Base-by-base conservation (phyloP, 352 stramenopile species). In the Poterioochromonas sp. region DNA sequence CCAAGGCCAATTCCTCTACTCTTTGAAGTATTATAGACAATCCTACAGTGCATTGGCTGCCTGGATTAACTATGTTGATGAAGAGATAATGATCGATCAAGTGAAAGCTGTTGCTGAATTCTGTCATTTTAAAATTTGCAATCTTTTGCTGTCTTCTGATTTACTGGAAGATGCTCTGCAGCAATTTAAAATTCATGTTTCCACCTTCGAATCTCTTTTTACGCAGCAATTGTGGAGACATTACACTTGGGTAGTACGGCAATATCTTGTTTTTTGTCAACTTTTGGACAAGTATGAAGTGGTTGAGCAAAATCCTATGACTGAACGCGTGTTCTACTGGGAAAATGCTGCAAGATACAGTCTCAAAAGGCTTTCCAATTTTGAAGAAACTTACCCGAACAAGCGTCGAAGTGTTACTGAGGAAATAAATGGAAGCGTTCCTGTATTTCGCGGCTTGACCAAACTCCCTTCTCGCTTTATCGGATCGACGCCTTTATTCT, bases 1-100 rank as follows among this genome's bases (percentile, higher is more conserved):
- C 29, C 35, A 51, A 40, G n/a, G 11, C n/a, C 35, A 74, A 37
- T 26, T 51, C 0, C 3, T 26, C 1, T 37, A 54, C 11, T 32
- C 40, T 34, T 37, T 74, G 2, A n/a, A 37, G 15, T 54, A 58
- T n/a, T 74, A 74, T 37, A 2, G 40, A 8, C 39, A 51, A 40
- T 58, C 2, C 22, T 74, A 74, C 29, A 35, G 3, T 20, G 26
- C 26, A 8, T 37, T 74, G 40, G 40, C 29, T 8, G 5, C 37
- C 18, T 40, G 12, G 29, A 51, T 74, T 3, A 2, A 71, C 2
- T 35, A 34, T 12, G 15, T 58, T 54, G 39, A 74, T 39, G 65
- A 74, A 35, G 65, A 74, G 3, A n/a, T n/a, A n/a, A 34, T 58
- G 37, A 26, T 40, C 39, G 65, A 74, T 26, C 65, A 74, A 54